Evolutionary conservation across 2,329 filamentous ascomycete genomes (phyloP), one percentile per base, ranked within the genome.

Genomic region (Claviceps maximensis): DNA sequence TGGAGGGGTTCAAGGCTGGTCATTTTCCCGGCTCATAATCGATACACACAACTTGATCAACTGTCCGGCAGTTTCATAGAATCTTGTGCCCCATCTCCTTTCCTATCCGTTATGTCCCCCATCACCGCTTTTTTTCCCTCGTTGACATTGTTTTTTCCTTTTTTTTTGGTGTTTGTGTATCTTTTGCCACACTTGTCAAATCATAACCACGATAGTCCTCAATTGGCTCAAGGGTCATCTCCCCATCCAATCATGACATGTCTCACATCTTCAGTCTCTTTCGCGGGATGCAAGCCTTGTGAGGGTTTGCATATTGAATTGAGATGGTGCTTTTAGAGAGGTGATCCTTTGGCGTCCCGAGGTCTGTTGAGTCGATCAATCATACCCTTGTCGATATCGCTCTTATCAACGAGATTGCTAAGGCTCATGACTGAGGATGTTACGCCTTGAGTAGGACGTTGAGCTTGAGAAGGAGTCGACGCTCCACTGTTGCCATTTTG

Each of bases 321-420:
- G 31, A 12, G 31, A 10, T 7, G 9, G 12, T 33, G 9, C 9
- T 33, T 6, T 33, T 33, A 33, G 5, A 45, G 51, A 12, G 50
- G 42, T 29, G 50, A 53, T 41, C 49, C 51, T 49, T 56, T 57
- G 23, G 21, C 23, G 29, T 61, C 60, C 27, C 59, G 56, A 15
- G 66, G 60, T 47, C 72, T 67, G 56, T 78, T 75, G 50, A 80
- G 62, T 40, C 74, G 71, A 41, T 72, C 71, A 53, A 80, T 68
- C 78, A 80, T 80, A 55, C 67, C 72, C 58, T 71, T 70, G 58
- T 80, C 78, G 54, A 80, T 78, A 53, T 79, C 76, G 58, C 69
- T 74, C 58, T 71, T 71, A 29, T 74, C 75, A 61, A 78, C 72
- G 56, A 77, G 64, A 54, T 74, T 76, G 60, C 71, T 74, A 42